Base-by-base conservation (phyloP, 108 stramenopile species). In the Stephanodiscus triporus region DNA sequence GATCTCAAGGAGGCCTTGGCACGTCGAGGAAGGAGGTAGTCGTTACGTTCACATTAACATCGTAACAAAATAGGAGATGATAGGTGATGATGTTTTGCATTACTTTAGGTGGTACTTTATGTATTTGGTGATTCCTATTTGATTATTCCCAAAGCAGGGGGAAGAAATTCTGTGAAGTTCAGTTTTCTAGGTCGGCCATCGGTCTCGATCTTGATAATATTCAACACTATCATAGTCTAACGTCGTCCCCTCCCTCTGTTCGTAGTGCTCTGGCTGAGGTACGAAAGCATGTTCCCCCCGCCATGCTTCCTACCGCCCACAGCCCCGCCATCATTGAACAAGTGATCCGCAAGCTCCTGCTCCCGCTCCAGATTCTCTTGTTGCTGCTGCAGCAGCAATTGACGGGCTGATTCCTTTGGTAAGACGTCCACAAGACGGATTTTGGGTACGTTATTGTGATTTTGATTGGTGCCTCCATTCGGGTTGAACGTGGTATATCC, bases 321-420 rank as follows among this genome's bases (percentile, higher is more conserved):
- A 30, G 55, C 59, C 13, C 77, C 85, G 32, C 59, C 80, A 59
- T 86, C 87, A 29, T 79, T 78, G 63, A 89, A 89, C 38, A 89
- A 73, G 29, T 54, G 76, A 54, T 89, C 89, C 5, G 89, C 89
- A 37, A 77, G 42, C 42, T 81, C 83, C 45, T 89, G 78, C 29
- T 89, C 81, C 30, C 75, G 73, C 32, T 86, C 87, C 47, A 89
- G 37, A 36, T 86, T 78, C 22, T 78, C 62, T 48, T 84, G 80
- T 19, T 79, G 74, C 63, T 66, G 54, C 58, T 84, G 61, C 36
- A 84, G 54, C 16, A 82, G 83, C 9, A 63, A 77, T 51, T 85
- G 84, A 37, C 72, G 83, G 68, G 84, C 81, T n/a, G 83, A 76
- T 51, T 87, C 86, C 30, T 78, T 87, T 5, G 80, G 80, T 19